These are phyloP conservation scores for Dipsacomyces acuminosporus DNA, from an alignment of 371 early-diverging fungal species.

Conservation along the genomic window DNA sequence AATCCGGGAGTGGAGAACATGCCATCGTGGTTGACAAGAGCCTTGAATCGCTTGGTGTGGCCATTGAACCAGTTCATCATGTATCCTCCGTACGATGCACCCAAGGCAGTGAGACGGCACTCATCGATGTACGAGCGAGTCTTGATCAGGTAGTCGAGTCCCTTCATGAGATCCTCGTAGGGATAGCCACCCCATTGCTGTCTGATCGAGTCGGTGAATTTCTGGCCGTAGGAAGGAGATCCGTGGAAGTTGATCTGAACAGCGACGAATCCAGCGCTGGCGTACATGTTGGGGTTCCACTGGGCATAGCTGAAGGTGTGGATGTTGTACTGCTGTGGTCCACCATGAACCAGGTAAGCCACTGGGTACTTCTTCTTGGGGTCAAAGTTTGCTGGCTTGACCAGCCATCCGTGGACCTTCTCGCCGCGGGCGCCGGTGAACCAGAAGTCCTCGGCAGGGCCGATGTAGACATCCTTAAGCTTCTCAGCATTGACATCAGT, in stretches of 20 bases:
- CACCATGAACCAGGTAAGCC: slow-evolving; percentile 79
- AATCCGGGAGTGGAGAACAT: slow-evolving; percentile 57
- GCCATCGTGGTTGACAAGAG: slow-evolving; percentile 75
- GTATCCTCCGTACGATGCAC: slow-evolving; percentile 77
- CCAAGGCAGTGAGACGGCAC: slow-evolving; percentile 60
- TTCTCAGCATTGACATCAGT: slow-evolving; percentile 50
- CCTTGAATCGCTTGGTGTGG: slow-evolving; percentile 60
- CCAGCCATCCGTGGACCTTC: slow-evolving; percentile 66
- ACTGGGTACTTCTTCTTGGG: slow-evolving; percentile 60
- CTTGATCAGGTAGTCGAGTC: slow-evolving; percentile 58
- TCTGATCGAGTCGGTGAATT: slow-evolving; percentile 64
- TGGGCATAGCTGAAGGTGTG: slow-evolving; percentile 60
- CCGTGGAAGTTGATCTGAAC: slow-evolving; percentile 76
- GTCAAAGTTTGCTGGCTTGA: slow-evolving; percentile 62
- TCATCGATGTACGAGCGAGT: slow-evolving; percentile 55
- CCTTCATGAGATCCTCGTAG: slow-evolving; percentile 65
- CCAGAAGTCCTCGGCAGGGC: slow-evolving; percentile 57
- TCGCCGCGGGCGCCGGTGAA: slow-evolving; percentile 63
- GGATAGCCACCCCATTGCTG: slow-evolving; percentile 72
- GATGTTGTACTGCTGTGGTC: slow-evolving; percentile 69
- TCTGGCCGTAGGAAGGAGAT: slow-evolving; percentile 75
- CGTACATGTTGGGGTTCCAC: slow-evolving; percentile 73
- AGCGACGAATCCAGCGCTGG: slow-evolving; percentile 66
- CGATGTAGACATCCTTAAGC: slow-evolving; percentile 44
- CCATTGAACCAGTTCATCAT: slow-evolving; percentile 73